phyloP scores from a whole-genome alignment of 306 rosid genomes.

The Ammopiptanthus mongolicus region DNA sequence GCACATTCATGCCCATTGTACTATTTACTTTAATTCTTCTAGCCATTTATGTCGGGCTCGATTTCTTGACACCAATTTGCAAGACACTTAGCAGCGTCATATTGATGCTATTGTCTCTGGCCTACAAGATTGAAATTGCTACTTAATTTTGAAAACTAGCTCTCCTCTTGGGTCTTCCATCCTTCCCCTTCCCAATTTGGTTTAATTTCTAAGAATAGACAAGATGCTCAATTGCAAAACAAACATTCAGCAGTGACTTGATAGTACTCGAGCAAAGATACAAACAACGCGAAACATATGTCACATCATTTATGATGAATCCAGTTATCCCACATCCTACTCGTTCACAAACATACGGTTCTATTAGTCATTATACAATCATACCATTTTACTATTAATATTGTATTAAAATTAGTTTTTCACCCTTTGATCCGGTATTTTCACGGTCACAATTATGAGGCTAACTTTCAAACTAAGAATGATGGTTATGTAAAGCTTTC shows the following conservation, averaged over 20 bases:
- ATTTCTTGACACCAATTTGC: neutral
- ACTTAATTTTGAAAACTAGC: neutral
- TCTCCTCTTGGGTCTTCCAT: neutral
- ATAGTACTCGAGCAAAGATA: neutral
- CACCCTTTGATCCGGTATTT: no score
- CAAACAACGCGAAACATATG: neutral
- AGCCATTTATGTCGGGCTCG: neutral
- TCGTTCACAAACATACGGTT: no score
- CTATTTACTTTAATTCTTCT: neutral
- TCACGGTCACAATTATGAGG: no score
- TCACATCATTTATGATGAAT: no score
- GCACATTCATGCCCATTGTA: neutral
- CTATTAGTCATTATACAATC: no score
- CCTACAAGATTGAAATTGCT: neutral
- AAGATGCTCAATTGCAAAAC: neutral
- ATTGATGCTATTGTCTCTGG: neutral
- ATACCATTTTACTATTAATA: no score
- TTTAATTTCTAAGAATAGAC: neutral
- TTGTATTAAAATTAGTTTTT: no score
- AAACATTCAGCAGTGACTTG: neutral
- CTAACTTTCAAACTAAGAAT: no score
- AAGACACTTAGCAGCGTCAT: neutral
- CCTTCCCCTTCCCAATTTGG: no score
- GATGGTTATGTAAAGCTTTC: no score
- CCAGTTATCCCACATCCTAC: no score